These are phyloP conservation scores for Xylaria sp. DNA, from an alignment of 2,329 filamentous ascomycete genomes.

Conservation along the genomic window DNA sequence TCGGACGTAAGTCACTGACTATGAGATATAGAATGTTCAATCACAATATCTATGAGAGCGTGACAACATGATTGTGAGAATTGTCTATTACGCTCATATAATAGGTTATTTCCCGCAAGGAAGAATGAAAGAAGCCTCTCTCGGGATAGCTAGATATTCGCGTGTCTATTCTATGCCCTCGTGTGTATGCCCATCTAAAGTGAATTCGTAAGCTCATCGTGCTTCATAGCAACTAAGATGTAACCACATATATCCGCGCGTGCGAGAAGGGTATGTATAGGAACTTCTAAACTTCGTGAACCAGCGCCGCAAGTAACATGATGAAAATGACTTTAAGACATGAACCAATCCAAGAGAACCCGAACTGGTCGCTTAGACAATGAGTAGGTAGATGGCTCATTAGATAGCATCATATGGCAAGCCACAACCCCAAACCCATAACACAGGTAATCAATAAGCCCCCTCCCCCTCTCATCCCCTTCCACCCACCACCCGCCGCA, in stretches of 20 bases:
- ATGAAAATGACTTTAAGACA: neutral
- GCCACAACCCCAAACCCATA: conserved; percentile 25
- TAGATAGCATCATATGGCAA: conserved; percentile 1
- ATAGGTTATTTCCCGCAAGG: neutral
- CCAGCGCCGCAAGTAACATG: conserved; percentile 8
- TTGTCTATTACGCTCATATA: conserved; percentile 1
- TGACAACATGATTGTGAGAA: neutral
- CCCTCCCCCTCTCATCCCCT: neutral
- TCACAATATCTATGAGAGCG: neutral
- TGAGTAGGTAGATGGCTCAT: neutral
- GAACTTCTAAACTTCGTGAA: neutral
- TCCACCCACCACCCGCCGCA: conserved; percentile 16
- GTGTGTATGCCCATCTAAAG: neutral
- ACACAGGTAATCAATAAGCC: conserved; percentile 18
- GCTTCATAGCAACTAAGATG: neutral
- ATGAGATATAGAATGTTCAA: neutral
- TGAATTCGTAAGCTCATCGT: conserved; percentile 9
- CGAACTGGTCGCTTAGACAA: neutral
- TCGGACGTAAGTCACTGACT: no score
- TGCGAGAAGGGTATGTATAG: neutral
- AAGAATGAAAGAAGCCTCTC: neutral
- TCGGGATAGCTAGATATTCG: neutral
- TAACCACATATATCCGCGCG: neutral
- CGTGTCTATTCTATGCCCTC: neutral
- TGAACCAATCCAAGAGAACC: neutral